Percentiles rank a stretch among this genome's conserved stretches.
These are phyloP conservation scores for Pyrus pyrifolia DNA, from an alignment of 306 rosid species.

Conservation along the genomic window DNA sequence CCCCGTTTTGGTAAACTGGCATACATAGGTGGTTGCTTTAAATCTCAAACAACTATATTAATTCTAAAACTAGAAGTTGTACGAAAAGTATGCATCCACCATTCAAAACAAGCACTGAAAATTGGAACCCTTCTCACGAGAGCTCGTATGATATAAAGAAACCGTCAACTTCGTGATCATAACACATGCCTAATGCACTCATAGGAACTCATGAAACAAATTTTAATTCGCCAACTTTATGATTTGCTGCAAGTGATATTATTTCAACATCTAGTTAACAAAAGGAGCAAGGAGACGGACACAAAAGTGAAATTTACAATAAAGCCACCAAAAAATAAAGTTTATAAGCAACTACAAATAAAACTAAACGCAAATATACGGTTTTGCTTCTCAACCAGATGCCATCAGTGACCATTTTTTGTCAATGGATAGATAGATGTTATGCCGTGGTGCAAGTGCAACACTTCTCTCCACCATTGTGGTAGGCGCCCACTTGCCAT, in stretches of 20 bases:
- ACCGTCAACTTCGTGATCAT: not conserved
- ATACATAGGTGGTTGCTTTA: not conserved
- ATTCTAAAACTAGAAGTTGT: not conserved
- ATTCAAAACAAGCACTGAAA: not conserved
- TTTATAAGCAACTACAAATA: too few species aligned
- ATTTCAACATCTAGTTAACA: not conserved
- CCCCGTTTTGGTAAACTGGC: conserved; percentile 24
- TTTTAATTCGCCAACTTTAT: too few species aligned
- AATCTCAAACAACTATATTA: not conserved
- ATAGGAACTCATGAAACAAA: too few species aligned
- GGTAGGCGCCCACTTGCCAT: too few species aligned
- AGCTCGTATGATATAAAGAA: not conserved
- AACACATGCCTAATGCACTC: too few species aligned
- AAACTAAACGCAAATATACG: not conserved
- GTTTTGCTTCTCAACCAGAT: not conserved
- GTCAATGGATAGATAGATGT: too few species aligned
- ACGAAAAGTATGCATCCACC: not conserved
- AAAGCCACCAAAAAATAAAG: not conserved
- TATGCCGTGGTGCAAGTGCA: too few species aligned
- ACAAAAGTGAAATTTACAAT: not conserved
- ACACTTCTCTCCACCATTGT: too few species aligned
- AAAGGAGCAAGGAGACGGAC: not conserved
- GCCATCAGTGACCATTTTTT: too few species aligned
- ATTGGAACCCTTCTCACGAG: not conserved
- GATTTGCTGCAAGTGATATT: not conserved